Conservation (phyloP, 2,329 filamentous ascomycete species). For the Macroventuria anomochaeta region DNA sequence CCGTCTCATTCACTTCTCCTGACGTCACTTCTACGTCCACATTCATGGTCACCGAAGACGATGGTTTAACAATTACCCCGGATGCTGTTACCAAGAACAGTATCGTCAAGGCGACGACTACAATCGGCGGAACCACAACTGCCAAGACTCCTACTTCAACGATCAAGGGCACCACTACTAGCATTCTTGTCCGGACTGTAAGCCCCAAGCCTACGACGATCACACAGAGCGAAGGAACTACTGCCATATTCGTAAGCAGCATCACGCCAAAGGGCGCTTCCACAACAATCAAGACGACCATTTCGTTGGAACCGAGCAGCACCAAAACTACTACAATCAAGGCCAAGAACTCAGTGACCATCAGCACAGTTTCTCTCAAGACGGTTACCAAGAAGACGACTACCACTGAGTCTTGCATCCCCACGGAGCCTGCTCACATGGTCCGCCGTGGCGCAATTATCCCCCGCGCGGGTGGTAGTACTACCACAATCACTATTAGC, state of each 20-base stretch:
- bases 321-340: constrained; percentile 36
- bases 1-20: constrained; percentile 36
- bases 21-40: constrained; percentile 30
- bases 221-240: constrained; percentile 28
- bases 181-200: constrained; percentile 29
- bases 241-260: constrained; percentile 22
- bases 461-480: constrained; percentile 19
- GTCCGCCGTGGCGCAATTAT: constrained; percentile 25
- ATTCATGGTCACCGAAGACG: constrained; percentile 34
- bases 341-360: constrained; percentile 25
- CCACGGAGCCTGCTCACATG: constrained; percentile 26
- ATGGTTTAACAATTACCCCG: constrained; percentile 28
- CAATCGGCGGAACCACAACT: constrained; percentile 18
- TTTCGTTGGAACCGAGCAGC: constrained; percentile 19
- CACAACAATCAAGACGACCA: constrained; percentile 21
- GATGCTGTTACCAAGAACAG: constrained; percentile 21
- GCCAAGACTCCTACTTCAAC: constrained; percentile 25
- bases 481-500: constrained; percentile 33
- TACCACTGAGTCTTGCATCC: constrained; percentile 34
- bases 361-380: constrained; percentile 30
- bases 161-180: constrained; percentile 23
- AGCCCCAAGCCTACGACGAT: constrained; percentile 37
- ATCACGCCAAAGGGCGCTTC: constrained; percentile 22
- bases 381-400: constrained; percentile 40
- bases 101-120: constrained; percentile 17